A percentile compares a stretch with the other conserved stretches of the same genome.
These are phyloP conservation scores for Anisodus acutangulus DNA, from an alignment of 257 asterid species.

Conservation along the genomic window DNA sequence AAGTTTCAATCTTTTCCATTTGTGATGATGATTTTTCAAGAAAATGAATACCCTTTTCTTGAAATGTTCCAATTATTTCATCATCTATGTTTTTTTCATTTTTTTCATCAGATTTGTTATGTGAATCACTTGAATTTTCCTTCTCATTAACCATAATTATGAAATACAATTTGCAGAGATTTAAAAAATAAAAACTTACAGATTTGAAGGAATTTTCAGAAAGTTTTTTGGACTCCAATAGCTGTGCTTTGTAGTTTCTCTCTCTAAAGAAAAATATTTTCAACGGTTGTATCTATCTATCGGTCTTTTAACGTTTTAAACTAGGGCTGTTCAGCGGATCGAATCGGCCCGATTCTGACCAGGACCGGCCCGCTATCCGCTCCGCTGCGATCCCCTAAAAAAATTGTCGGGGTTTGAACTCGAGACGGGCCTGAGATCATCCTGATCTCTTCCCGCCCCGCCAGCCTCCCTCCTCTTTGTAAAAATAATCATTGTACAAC, in stretches of 20 bases:
- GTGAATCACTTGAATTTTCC: background rate
- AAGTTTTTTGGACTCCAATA: background rate
- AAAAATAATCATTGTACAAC: too few relatives aligned
- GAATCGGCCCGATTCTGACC: too few relatives aligned
- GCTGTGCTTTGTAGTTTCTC: background rate
- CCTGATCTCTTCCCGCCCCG: too few relatives aligned
- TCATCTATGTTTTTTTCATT: background rate
- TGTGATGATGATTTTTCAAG: slow-evolving; percentile 7
- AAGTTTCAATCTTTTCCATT: slow-evolving; percentile 27
- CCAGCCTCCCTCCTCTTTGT: too few relatives aligned
- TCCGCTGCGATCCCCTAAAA: too few relatives aligned
- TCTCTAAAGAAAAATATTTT: background rate
- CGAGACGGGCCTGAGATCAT: too few relatives aligned
- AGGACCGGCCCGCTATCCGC: too few relatives aligned
- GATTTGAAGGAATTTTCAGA: background rate
- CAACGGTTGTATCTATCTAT: too few relatives aligned
- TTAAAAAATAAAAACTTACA: background rate
- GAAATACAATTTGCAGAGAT: background rate
- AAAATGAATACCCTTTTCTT: slow-evolving; percentile 23
- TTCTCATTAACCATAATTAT: background rate
- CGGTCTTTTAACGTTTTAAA: too few relatives aligned
- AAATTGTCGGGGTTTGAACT: too few relatives aligned
- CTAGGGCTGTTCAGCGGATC: too few relatives aligned
- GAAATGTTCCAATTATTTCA: background rate
- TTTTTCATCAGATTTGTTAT: background rate